phyloP scores from a whole-genome alignment of 2,329 filamentous ascomycete genomes.

The Xylaria sp. region DNA sequence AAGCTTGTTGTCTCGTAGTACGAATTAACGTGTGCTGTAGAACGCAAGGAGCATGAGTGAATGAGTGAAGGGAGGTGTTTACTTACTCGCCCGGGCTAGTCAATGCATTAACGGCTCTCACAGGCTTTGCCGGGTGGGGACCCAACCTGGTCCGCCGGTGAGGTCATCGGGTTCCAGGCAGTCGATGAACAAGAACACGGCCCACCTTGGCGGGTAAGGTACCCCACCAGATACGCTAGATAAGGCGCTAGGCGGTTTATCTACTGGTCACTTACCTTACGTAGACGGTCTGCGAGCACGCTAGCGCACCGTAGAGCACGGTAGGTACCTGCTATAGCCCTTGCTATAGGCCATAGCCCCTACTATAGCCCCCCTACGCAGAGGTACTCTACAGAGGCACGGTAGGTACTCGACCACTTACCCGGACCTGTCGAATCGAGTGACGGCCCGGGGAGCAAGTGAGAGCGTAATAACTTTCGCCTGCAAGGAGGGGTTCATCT shows the following conservation, averaged over 20 bases:
- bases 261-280: neutral
- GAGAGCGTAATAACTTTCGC: neutral
- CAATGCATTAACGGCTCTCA: neutral
- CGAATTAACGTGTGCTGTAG: too few relatives aligned
- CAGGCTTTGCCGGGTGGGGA: neutral
- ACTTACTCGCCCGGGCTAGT: neutral
- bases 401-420: too few relatives aligned
- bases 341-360: neutral
- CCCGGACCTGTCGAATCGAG: too few relatives aligned
- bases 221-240: neutral
- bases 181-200: constrained; percentile 19
- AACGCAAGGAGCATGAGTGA: neutral
- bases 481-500: neutral
- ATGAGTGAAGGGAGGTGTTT: neutral
- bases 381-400: too few relatives aligned
- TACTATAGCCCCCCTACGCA: neutral
- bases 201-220: constrained; percentile 10
- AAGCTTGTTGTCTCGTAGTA: too few relatives aligned
- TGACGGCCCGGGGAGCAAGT: too few relatives aligned
- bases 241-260: neutral
- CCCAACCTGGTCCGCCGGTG: constrained; percentile 6
- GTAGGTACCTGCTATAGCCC: neutral
- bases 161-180: constrained; percentile 20
- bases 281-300: neutral
- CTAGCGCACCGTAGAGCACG: neutral